phyloP scores from a whole-genome alignment of 768 basidiomycete species.

The Astraeus odoratus region DNA sequence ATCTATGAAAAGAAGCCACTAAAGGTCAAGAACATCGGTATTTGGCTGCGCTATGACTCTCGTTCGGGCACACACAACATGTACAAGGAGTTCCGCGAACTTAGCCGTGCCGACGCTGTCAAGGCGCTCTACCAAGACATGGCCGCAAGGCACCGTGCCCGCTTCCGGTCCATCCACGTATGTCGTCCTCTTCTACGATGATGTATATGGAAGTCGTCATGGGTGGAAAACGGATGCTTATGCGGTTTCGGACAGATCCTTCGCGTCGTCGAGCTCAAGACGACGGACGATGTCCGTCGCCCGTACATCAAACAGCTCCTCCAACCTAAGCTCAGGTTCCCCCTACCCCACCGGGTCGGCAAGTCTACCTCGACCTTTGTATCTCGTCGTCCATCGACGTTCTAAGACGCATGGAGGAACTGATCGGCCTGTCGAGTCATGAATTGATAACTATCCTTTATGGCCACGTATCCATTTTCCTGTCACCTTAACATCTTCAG shows the following conservation, averaged over 20 bases:
- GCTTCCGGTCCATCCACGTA: conserved; percentile 98
- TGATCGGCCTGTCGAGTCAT: not conserved
- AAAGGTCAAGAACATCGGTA: conserved; percentile 99
- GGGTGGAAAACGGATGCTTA: not conserved
- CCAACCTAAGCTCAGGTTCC: conserved; percentile 89
- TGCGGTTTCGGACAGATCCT: conserved; percentile 61
- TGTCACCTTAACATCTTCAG: conserved; percentile 2
- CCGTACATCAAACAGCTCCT: conserved; percentile 98
- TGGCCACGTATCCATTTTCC: conserved; percentile 11
- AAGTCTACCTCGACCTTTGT: conserved; percentile 79
- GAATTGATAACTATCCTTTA: conserved; percentile 3
- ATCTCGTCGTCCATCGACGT: conserved; percentile 71
- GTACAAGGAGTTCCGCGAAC: conserved; percentile 99
- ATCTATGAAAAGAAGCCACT: conserved; percentile 96
- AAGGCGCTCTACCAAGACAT: conserved; percentile 98
- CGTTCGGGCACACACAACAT: conserved; percentile 99
- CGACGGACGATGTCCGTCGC: conserved; percentile 85
- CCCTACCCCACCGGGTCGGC: conserved; percentile 82
- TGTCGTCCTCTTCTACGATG: conserved; percentile 22
- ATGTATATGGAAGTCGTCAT: no score
- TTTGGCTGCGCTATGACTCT: conserved; percentile 99
- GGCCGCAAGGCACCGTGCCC: conserved; percentile 98
- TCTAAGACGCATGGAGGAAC: conserved; percentile 30
- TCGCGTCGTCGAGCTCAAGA: conserved; percentile 93
- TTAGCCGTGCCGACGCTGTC: conserved; percentile 90